Evolutionary conservation across 495 filamentous ascomycete species (phyloP).

Genomic region (Hypoxylon subgilvum): DNA sequence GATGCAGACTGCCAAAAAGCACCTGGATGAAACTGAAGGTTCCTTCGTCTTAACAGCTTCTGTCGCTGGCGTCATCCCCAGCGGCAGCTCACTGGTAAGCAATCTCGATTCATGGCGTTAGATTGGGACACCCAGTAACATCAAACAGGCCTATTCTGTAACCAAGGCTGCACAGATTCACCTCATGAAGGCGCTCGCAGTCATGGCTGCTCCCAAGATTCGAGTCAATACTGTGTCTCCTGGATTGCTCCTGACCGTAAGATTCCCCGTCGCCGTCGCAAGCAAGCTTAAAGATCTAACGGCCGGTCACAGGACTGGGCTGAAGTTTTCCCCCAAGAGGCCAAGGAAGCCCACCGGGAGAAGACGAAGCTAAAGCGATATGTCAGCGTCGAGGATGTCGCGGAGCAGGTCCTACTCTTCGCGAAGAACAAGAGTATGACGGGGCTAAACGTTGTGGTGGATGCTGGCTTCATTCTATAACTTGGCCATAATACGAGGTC

Average conservation of each 20-base stretch:
- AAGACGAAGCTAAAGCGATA: constrained; percentile 59
- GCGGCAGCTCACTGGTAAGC: constrained; percentile 56
- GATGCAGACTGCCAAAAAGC: constrained; percentile 54
- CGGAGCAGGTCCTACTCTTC: constrained; percentile 53
- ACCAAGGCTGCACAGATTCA: constrained; percentile 66
- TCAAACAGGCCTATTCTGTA: constrained; percentile 52
- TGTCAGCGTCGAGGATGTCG: constrained; percentile 59
- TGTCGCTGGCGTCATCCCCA: constrained; percentile 59
- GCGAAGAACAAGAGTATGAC: constrained; percentile 50
- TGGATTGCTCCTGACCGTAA: constrained; percentile 57
- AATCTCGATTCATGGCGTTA: neutral
- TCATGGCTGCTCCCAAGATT: constrained; percentile 58
- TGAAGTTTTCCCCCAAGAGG: constrained; percentile 53
- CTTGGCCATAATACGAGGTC: neutral
- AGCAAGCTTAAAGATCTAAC: constrained; percentile 13
- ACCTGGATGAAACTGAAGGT: constrained; percentile 57
- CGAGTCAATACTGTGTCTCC: constrained; percentile 62
- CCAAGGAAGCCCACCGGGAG: constrained; percentile 48
- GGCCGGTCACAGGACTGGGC: constrained; percentile 57
- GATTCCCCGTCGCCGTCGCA: constrained; percentile 8
- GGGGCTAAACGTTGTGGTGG: constrained; percentile 52
- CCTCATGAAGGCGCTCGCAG: constrained; percentile 56
- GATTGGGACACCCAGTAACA: constrained; percentile 3
- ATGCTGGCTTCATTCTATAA: constrained; percentile 48
- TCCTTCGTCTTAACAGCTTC: constrained; percentile 61